phyloP scores from a whole-genome alignment of 495 filamentous ascomycete species.

The Xylaria longipes region DNA sequence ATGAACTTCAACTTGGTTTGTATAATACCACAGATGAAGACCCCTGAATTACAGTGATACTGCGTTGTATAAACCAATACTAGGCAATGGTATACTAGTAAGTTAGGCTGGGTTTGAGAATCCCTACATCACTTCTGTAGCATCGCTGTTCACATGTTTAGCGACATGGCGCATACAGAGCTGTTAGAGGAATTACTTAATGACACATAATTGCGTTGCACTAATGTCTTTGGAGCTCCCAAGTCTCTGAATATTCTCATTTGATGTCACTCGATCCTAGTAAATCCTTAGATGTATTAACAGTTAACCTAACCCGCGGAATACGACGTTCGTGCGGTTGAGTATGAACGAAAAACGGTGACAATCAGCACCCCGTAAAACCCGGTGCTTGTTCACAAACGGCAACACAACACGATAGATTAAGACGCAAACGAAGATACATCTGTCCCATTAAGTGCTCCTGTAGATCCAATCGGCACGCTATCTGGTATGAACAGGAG shows the following conservation, averaged over 20 bases:
- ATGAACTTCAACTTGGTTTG: neutral
- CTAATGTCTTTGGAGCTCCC: neutral
- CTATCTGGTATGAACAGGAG: conserved; percentile 18
- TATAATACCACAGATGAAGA: neutral
- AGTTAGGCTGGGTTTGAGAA: neutral
- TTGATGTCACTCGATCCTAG: neutral
- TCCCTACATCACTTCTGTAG: too few species aligned
- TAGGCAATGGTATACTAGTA: neutral
- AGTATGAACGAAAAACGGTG: neutral
- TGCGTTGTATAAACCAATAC: neutral
- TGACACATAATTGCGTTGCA: neutral
- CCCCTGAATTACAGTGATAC: neutral
- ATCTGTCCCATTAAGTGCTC: conserved; percentile 13
- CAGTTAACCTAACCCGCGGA: neutral
- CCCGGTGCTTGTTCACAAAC: neutral
- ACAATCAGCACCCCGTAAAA: neutral
- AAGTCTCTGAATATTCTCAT: neutral
- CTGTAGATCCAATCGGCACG: conserved; percentile 19
- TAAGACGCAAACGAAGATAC: neutral
- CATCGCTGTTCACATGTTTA: neutral
- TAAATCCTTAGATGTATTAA: neutral
- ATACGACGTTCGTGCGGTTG: neutral
- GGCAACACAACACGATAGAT: neutral
- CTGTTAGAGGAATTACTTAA: neutral
- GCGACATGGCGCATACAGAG: neutral